phyloP scores from a whole-genome alignment of 164 flowering plant species.

The Magnolia changhungtana region DNA sequence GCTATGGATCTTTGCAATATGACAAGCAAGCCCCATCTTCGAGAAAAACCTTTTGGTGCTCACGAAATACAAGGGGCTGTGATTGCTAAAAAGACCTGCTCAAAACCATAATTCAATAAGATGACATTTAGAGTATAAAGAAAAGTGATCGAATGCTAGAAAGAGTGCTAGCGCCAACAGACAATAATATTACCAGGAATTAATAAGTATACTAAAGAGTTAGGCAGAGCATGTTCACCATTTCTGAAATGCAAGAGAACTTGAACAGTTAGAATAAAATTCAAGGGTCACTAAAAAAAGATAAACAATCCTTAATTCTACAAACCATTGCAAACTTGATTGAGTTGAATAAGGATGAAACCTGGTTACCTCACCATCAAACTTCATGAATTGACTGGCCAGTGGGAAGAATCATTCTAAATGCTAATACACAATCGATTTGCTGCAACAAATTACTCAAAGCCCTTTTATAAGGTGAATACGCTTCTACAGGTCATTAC shows the following conservation, averaged over 20 bases:
- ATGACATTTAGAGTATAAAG: background rate
- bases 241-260: constrained; percentile 40
- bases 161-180: background rate
- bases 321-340: background rate
- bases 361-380: too few species aligned
- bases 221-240: constrained; percentile 73
- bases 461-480: too few species aligned
- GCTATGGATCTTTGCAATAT: constrained; percentile 93
- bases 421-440: too few species aligned
- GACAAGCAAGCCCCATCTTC: constrained; percentile 93
- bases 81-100: constrained; percentile 88
- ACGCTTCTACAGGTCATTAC: too few species aligned
- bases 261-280: background rate
- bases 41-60: constrained; percentile 71
- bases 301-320: background rate
- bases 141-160: background rate
- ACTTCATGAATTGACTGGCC: too few species aligned
- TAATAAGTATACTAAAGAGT: constrained; percentile 75
- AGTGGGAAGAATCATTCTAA: too few species aligned
- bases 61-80: constrained; percentile 81
- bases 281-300: background rate
- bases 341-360: background rate
- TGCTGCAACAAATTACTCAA: too few species aligned
- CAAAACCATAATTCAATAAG: constrained; percentile 15
- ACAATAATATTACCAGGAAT: constrained; percentile 60